Base-by-base conservation (phyloP, 345 rosid genomes). In the Hibiscus tridactylites region DNA sequence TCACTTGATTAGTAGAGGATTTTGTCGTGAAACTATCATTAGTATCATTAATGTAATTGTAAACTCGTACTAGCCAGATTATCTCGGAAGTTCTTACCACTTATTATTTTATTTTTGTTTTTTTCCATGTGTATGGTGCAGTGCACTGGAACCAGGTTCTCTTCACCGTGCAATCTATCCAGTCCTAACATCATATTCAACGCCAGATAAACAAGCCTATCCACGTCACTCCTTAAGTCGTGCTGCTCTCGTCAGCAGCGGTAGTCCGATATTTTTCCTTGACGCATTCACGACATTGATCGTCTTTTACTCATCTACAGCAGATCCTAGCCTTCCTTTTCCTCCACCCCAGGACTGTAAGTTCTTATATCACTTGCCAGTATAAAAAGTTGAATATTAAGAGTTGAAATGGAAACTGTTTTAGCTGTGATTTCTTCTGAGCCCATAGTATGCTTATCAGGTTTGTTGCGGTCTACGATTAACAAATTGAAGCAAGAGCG, bases 261-360 rank as follows among this genome's bases (percentile, higher is more conserved):
- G 92, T 19, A 95, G 99, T 82, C 98, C 99, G 2, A 92, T 92
- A 81, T 92, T 90, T 79, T 89, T 92, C 89, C 90, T 95, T 0
- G 98, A 95, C 59, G 99, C 98, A 35, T 95, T 87, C 80, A 92
- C 98, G 5, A 88, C 88, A 31, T 74, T 95, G 65, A 89, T 92
- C 12, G 99, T 95, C 58, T 92, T 90, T 76, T 92, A 92, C 84
- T 89, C 96, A 70, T 95, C 98, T 52, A 87, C 94, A 37, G 92
- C 96, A 33, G 97, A 92, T 74, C 91, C 91, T 5, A 54, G 91
- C 7, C 83, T 95, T 72, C 94, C 99, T 71, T 95, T 88, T 69
- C 98, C 98, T 77, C 98, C 97, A 6, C 99, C 99, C 1, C 97
- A 92, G 21, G 88, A 95, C 75, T 95, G 99, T 95, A 84, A 89